phyloP scores from a whole-genome alignment of 345 rosid genomes.

The Ricinus communis region DNA sequence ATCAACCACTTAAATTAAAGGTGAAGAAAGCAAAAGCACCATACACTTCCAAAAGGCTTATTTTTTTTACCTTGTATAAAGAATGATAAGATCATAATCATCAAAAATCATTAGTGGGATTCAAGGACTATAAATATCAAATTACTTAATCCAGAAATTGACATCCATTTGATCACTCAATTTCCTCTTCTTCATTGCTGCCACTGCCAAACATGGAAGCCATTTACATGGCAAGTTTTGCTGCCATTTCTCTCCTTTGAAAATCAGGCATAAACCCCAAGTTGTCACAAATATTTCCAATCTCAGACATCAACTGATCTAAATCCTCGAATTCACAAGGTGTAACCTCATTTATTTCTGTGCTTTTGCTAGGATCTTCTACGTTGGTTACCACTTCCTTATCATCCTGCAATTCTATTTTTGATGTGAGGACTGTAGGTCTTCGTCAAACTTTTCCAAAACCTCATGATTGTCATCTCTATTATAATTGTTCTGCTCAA shows the following conservation, averaged over 20 bases:
- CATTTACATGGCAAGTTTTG: conserved; percentile 82
- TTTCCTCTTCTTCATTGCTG: conserved; percentile 59
- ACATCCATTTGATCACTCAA: conserved; percentile 28
- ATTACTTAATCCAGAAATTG: not conserved
- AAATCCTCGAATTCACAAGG: conserved; percentile 72
- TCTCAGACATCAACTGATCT: conserved; percentile 90
- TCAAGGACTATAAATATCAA: not conserved
- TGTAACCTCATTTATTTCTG: conserved; percentile 37
- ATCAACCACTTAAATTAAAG: too few relatives aligned
- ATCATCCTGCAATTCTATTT: conserved; percentile 29
- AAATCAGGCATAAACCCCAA: conserved; percentile 86
- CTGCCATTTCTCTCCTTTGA: conserved; percentile 93
- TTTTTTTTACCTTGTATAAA: not conserved
- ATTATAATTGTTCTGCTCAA: conserved; percentile 25
- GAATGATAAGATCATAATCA: too few relatives aligned
- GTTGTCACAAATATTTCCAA: conserved; percentile 75
- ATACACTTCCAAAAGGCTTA: not conserved
- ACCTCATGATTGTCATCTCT: conserved; percentile 29
- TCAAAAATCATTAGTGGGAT: too few relatives aligned
- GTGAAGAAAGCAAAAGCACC: too few relatives aligned
- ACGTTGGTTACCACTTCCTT: conserved; percentile 20
- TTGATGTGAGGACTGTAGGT: conserved; percentile 38
- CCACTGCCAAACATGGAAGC: conserved; percentile 84
- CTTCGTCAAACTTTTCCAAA: conserved; percentile 27
- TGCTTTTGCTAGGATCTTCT: conserved; percentile 25